Conservation (phyloP, 371 early-diverging fungal genomes). For the Mucor plumbeus region DNA sequence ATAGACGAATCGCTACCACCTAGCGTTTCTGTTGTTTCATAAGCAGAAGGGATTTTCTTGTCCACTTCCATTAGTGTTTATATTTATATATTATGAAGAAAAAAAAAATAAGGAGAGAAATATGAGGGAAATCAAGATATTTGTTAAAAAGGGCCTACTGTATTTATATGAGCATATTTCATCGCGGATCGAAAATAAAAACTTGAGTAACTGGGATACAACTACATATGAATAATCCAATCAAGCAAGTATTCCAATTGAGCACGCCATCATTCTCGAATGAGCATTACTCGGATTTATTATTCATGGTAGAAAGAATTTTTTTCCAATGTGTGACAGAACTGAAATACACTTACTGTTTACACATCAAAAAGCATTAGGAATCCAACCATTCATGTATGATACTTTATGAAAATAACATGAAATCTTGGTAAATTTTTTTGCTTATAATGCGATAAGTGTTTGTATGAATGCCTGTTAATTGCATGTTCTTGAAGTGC, state of each 20-base stretch:
- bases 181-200: background rate
- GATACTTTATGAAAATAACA: background rate
- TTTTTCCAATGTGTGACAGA: background rate
- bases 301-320: background rate
- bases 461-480: too few species aligned
- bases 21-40: constrained; percentile 9
- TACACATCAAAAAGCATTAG: background rate
- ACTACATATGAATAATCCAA: constrained; percentile 7
- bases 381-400: background rate
- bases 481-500: too few species aligned
- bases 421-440: background rate
- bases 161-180: constrained; percentile 9
- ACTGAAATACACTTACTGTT: background rate
- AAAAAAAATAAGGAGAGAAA: background rate
- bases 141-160: constrained; percentile 2
- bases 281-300: constrained; percentile 8
- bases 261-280: constrained; percentile 31
- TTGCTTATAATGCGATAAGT: background rate
- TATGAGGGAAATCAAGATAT: background rate
- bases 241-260: background rate
- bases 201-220: background rate
- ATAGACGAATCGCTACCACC: constrained; percentile 6
- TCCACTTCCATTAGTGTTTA: constrained; percentile 18
- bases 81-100: background rate
- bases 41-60: constrained; percentile 12